Evolutionary conservation across 2,329 filamentous ascomycete genomes (phyloP).

Genomic region (Nothophoma quercina): DNA sequence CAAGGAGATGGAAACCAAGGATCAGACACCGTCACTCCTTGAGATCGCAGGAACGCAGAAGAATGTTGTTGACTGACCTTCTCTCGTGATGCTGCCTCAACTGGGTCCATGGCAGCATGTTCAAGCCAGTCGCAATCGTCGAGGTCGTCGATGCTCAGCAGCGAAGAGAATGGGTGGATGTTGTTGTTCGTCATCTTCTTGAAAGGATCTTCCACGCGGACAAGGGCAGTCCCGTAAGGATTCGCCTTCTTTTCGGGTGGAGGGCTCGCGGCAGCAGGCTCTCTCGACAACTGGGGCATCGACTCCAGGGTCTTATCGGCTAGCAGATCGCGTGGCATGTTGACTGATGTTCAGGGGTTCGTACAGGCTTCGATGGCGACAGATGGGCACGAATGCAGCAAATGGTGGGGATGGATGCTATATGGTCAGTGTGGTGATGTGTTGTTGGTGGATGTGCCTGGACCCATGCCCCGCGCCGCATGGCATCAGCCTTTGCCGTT

Average conservation of each 20-base stretch:
- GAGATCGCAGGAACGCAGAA: no score
- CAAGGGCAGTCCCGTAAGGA: slow-evolving; percentile 7
- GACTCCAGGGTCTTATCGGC: slow-evolving; percentile 46
- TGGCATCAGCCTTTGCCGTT: slow-evolving; percentile 18
- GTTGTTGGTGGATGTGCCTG: slow-evolving; percentile 23
- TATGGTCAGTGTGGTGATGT: slow-evolving; percentile 16
- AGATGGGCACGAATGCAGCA: slow-evolving; percentile 16
- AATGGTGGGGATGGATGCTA: slow-evolving; percentile 17
- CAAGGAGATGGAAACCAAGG: no score
- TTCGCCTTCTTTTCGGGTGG: slow-evolving; percentile 18
- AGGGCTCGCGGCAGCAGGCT: slow-evolving; percentile 28
- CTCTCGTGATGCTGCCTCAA: slow-evolving; percentile 65
- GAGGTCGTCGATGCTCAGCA: slow-evolving; percentile 72
- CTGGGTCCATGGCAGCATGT: slow-evolving; percentile 64
- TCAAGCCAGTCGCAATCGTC: slow-evolving; percentile 68
- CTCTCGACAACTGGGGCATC: slow-evolving; percentile 50
- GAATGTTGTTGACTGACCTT: slow-evolving; percentile 67
- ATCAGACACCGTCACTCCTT: no score
- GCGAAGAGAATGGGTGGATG: slow-evolving; percentile 76
- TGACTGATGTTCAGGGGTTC: slow-evolving; percentile 18
- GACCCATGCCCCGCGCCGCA: slow-evolving; percentile 24
- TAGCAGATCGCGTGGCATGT: slow-evolving; percentile 55
- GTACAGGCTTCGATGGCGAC: slow-evolving; percentile 1
- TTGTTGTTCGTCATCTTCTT: slow-evolving; percentile 55
- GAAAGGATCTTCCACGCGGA: slow-evolving; percentile 36